Conservation (phyloP, 148 eudicot genomes). For the Rhododendron ovatum region DNA sequence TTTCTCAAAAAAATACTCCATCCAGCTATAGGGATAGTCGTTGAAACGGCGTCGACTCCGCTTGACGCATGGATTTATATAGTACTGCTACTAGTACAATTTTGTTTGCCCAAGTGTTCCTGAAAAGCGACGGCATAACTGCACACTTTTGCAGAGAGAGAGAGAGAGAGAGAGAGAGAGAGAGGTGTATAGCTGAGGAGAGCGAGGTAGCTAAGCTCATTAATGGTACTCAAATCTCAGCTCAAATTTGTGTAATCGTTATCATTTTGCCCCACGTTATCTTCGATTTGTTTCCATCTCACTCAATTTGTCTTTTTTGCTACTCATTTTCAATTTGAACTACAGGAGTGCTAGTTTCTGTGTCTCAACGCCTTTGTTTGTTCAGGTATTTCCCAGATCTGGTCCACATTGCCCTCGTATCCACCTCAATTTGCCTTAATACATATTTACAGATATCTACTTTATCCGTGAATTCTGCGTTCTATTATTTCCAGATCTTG, state of each 20-base stretch:
- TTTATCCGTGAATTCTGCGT: background rate
- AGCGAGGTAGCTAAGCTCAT: background rate
- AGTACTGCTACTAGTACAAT: background rate
- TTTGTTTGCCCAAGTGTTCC: background rate
- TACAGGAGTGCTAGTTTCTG: conserved; percentile 19
- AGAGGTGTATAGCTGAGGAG: background rate
- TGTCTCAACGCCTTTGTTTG: background rate
- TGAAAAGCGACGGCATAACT: background rate
- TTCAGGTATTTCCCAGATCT: conserved; percentile 38
- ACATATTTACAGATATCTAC: background rate
- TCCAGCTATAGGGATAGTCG: background rate
- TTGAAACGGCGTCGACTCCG: background rate
- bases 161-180: background rate
- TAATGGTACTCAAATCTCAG: background rate
- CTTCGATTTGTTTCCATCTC: background rate
- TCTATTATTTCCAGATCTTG: background rate
- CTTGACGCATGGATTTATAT: background rate
- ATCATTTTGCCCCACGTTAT: background rate
- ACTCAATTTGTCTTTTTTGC: background rate
- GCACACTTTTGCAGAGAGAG: background rate
- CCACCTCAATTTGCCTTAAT: background rate
- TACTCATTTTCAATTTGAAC: background rate
- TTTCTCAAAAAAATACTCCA: no score
- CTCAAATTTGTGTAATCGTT: background rate
- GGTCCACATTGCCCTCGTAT: conserved; percentile 15